Base-by-base conservation (phyloP, 768 basidiomycete species). In the Panellus pusillus region DNA sequence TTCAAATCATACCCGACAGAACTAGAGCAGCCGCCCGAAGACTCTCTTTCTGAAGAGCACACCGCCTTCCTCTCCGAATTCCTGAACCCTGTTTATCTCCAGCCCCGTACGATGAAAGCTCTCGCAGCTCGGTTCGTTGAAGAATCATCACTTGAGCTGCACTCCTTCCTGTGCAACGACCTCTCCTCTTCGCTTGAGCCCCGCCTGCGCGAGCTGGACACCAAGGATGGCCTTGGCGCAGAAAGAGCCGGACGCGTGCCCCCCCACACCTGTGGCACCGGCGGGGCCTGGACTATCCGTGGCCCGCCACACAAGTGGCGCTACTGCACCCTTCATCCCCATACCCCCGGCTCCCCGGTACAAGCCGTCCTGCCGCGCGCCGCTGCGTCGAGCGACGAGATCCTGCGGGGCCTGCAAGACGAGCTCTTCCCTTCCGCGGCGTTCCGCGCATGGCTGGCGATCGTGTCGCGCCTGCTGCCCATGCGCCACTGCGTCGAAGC, bases 241-340 rank as follows among this genome's bases (percentile, higher is more conserved):
- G 70, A 74, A 32, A 84, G 88, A 18, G 66, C 64, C 9, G 73
- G 73, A 6, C 73, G 70, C 38, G 75, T 95, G 46, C 87, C 92
- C 0, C 63, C 79, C 11, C 93, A 97, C 61, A 71, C 70, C n/a
- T 71, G 81, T 9, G 94, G 93, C 13, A 70, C 70, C n/a, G 50
- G 72, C 29, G 76, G 72, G 3, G 72, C 75, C 4, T 98, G 94
- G 93, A 63, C 66, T 13, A 62, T 91, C 65, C 83, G 82, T 63
- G 93, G 95, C 2, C 96, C 96, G 1, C 93, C 96, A 27, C 93
- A 95, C 69, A 93, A 95, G 68, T 92, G 91, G 80, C 91, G 96
- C 31, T 98, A 94, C 75, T 88, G 90, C 68, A 77, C 79, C 3
- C 84, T 95, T 24, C 69, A 70, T 27, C 68, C 74, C 18, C 72